phyloP scores from a whole-genome alignment of 2,329 filamentous ascomycete genomes.

The Alternaria angustiovoidea region DNA sequence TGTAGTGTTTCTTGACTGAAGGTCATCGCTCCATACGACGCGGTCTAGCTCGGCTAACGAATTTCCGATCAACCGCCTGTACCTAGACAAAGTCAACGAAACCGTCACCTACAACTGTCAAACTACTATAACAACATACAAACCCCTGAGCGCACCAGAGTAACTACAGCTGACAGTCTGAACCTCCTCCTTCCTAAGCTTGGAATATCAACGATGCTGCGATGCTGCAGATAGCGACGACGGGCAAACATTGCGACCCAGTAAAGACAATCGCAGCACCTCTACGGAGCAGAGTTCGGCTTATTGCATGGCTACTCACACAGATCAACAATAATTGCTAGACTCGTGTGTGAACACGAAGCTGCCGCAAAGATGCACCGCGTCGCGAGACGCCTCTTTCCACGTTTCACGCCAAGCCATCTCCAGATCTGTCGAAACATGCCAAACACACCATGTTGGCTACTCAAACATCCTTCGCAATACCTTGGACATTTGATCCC shows the following conservation, averaged over 20 bases:
- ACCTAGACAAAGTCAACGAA: background rate
- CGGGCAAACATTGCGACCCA: background rate
- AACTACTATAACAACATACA: background rate
- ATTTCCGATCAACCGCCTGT: background rate
- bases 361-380: background rate
- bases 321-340: background rate
- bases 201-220: background rate
- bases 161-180: background rate
- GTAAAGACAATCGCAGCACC: background rate
- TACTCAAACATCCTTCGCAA: background rate
- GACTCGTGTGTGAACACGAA: background rate
- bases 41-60: background rate
- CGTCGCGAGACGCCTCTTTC: constrained; percentile 1
- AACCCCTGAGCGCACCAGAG: background rate
- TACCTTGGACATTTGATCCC: background rate
- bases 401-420: constrained; percentile 8
- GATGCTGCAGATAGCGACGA: background rate
- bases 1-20: background rate
- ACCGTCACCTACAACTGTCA: background rate
- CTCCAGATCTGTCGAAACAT: constrained; percentile 1
- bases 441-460: constrained; percentile 3
- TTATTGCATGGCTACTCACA: background rate
- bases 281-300: background rate
- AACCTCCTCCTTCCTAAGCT: background rate
- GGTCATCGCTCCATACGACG: background rate